Evolutionary conservation across 768 basidiomycete genomes (phyloP).

Genomic region (Kwoniella shandongensis): DNA sequence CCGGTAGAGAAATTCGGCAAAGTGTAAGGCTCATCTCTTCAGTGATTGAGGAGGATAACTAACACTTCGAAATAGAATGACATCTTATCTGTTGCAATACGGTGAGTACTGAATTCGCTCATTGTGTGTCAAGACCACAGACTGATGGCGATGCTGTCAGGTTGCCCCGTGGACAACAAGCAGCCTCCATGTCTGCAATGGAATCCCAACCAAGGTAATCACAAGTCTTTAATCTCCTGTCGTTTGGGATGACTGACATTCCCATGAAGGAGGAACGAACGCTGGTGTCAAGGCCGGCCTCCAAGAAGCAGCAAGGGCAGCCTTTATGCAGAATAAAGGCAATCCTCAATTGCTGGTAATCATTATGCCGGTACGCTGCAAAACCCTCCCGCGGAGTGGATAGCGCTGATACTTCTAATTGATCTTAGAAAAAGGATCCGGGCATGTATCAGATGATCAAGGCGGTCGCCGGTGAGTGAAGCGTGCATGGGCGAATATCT

Average conservation of each 20-base stretch:
- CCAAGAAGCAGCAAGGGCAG: conserved; percentile 30
- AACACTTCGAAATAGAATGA: no score
- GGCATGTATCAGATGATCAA: conserved; percentile 45
- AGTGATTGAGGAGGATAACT: no score
- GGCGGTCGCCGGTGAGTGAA: conserved; percentile 19
- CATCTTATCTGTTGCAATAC: background rate
- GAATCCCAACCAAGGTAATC: conserved; percentile 25
- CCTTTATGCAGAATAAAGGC: conserved; percentile 32
- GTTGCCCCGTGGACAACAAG: conserved; percentile 38
- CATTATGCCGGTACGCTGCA: conserved; percentile 39
- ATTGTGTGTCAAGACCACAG: background rate
- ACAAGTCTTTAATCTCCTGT: no score
- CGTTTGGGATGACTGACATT: no score
- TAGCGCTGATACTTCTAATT: background rate
- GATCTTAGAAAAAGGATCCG: conserved; percentile 31
- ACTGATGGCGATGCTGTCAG: conserved; percentile 8
- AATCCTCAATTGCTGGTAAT: conserved; percentile 49
- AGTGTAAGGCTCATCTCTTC: no score
- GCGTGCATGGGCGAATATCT: background rate
- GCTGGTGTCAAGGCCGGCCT: conserved; percentile 35
- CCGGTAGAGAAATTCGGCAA: conserved; percentile 29
- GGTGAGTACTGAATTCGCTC: conserved; percentile 2
- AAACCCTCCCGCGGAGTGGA: no score
- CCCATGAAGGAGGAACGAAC: conserved; percentile 9
- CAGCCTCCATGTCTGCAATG: conserved; percentile 26